Base-by-base conservation (phyloP, 495 filamentous ascomycete species). In the Recurvomyces mirabilis region DNA sequence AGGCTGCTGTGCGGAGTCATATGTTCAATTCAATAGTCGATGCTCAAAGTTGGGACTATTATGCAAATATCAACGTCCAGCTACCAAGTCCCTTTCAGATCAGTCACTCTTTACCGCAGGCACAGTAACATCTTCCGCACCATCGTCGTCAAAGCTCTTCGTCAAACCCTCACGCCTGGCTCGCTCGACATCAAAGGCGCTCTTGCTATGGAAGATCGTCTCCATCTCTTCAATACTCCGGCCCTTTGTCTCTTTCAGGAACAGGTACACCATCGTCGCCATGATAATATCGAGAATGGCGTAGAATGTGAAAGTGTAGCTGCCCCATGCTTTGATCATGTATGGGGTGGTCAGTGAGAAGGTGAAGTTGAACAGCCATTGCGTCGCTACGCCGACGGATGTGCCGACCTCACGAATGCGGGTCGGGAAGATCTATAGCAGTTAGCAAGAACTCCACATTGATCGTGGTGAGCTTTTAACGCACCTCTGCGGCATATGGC, bases 381-480 rank as follows among this genome's bases (percentile, higher is more conserved):
- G 70, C 1, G 80, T 84, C n/a, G 80, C 74, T 1, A 81, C 75
- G 3, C 73, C 78, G 20, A 81, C 59, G 2, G 79, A 71, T 3
- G 84, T 80, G 49, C 82, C 82, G 55, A 80, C 70, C 12, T 78
- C 76, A 22, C 82, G 72, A 7, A 88, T 69, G 5, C 82, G 73
- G 4, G 78, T 79, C 5, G 78, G 74, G 10, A 82, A 81, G 51
- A 87, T 87, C 66, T 85, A 75, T 9, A 69, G 71, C 26, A 79
- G 18, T 41, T 3, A 41, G 17, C 3, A 15, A 2, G 5, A 2
- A 28, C 3, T 14, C 18, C 4, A 21, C 12, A 9, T 14, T 28
- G 11, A 9, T 7, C 13, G 5, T 19, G 5, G 45, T 18, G 4
- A 22, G 3, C 15, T 5, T 3, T 2, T 20, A 21, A 31, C 45